Evolutionary conservation across 2,329 filamentous ascomycete genomes (phyloP).

Genomic region (Diaporthe velutina): DNA sequence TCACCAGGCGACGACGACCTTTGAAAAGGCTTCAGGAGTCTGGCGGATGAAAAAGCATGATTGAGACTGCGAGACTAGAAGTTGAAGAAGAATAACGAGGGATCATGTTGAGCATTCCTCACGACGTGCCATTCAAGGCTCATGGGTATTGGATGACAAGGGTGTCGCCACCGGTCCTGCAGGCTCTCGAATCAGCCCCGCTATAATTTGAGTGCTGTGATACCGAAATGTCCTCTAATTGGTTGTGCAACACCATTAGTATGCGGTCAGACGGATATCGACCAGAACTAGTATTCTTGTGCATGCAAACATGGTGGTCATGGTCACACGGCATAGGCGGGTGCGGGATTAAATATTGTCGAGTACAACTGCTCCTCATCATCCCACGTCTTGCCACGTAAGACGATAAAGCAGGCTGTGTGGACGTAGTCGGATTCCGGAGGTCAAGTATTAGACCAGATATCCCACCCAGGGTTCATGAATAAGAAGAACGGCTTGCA

Average conservation of each 20-base stretch:
- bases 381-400: background rate
- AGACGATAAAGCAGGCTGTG: background rate
- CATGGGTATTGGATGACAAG: too few relatives aligned
- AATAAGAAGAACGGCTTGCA: too few relatives aligned
- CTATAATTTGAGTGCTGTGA: background rate
- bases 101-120: too few relatives aligned
- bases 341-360: background rate
- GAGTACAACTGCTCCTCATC: background rate
- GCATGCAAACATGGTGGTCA: background rate
- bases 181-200: background rate
- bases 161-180: background rate
- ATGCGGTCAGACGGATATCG: background rate
- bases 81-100: too few relatives aligned
- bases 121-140: too few relatives aligned
- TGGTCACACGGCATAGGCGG: background rate
- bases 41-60: too few relatives aligned
- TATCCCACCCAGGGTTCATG: too few relatives aligned
- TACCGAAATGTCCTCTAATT: background rate
- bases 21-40: too few relatives aligned
- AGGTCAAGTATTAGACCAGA: too few relatives aligned
- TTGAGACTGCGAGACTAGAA: too few relatives aligned
- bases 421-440: too few relatives aligned
- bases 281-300: background rate
- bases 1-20: too few relatives aligned
- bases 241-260: background rate